Conservation (phyloP, 768 basidiomycete genomes). For the Dacryopinax primogenitus region DNA sequence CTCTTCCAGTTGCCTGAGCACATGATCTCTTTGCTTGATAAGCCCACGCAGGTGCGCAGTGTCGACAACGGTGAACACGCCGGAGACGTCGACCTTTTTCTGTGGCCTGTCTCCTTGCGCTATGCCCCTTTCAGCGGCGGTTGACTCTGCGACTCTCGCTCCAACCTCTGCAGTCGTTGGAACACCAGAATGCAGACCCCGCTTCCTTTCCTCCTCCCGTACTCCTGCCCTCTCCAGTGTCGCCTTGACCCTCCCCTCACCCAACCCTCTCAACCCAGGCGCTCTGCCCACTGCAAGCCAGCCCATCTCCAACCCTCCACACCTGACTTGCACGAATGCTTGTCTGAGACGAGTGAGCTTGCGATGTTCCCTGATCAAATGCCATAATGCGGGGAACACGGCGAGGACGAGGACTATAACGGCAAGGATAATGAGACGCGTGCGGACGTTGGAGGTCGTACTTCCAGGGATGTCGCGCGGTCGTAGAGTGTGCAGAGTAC, state of each 20-base stretch:
- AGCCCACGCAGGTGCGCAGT: constrained; percentile 53
- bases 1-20: constrained; percentile 67
- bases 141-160: not conserved
- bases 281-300: constrained; percentile 54
- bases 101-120: too few species aligned
- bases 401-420: constrained; percentile 50
- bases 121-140: constrained; percentile 22
- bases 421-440: constrained; percentile 56
- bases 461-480: constrained; percentile 22
- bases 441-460: constrained; percentile 36
- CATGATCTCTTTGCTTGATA: constrained; percentile 61
- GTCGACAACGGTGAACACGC: constrained; percentile 62
- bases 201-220: constrained; percentile 25
- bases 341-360: constrained; percentile 40
- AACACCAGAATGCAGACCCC: not conserved
- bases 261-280: constrained; percentile 57
- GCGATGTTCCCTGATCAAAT: constrained; percentile 53
- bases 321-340: constrained; percentile 50
- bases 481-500: not conserved
- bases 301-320: constrained; percentile 59
- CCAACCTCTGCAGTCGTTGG: constrained; percentile 1
- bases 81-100: constrained; percentile 53
- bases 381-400: constrained; percentile 50
- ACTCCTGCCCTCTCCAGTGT: constrained; percentile 52
- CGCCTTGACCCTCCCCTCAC: constrained; percentile 60